These are phyloP conservation scores for Blastomyces silverae DNA, from an alignment of 2,329 filamentous ascomycete genomes.

Conservation along the genomic window DNA sequence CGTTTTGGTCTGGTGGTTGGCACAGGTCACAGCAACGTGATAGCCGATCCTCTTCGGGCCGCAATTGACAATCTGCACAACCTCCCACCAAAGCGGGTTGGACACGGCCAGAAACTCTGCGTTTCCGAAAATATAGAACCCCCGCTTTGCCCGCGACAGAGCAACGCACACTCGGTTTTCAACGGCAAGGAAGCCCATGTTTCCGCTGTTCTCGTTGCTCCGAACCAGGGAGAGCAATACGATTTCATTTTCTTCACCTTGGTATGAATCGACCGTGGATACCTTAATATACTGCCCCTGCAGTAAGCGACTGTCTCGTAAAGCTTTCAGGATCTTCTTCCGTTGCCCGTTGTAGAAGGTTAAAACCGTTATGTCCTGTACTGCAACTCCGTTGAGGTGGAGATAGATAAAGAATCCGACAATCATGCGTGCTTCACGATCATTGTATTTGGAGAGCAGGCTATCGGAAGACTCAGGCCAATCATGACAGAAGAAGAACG, in stretches of 20 bases:
- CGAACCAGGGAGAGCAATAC: constrained; percentile 74
- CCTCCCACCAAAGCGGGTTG: constrained; percentile 48
- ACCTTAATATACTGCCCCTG: constrained; percentile 51
- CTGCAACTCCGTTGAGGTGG: constrained; percentile 55
- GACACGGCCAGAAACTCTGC: constrained; percentile 46
- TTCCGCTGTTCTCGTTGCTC: constrained; percentile 48
- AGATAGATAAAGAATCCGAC: constrained; percentile 66
- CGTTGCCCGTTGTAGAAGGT: constrained; percentile 86
- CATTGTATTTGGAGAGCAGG: constrained; percentile 62
- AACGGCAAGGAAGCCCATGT: constrained; percentile 68
- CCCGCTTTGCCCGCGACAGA: constrained; percentile 63
- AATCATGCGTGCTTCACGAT: constrained; percentile 68
- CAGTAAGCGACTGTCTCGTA: constrained; percentile 42
- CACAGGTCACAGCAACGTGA: constrained; percentile 58
- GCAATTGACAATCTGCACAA: constrained; percentile 41
- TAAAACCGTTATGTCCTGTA: constrained; percentile 64
- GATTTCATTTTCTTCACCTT: constrained; percentile 84
- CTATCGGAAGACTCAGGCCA: constrained; percentile 60
- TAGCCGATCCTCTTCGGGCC: constrained; percentile 39
- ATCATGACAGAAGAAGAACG: constrained; percentile 58
- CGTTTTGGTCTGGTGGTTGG: constrained; percentile 49
- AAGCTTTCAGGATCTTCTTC: constrained; percentile 51
- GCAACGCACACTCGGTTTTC: constrained; percentile 58
- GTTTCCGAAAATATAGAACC: constrained; percentile 82
- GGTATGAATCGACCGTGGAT: constrained; percentile 79